phyloP scores from a whole-genome alignment of 495 filamentous ascomycete species.

The Umbilicaria muhlenbergii region DNA sequence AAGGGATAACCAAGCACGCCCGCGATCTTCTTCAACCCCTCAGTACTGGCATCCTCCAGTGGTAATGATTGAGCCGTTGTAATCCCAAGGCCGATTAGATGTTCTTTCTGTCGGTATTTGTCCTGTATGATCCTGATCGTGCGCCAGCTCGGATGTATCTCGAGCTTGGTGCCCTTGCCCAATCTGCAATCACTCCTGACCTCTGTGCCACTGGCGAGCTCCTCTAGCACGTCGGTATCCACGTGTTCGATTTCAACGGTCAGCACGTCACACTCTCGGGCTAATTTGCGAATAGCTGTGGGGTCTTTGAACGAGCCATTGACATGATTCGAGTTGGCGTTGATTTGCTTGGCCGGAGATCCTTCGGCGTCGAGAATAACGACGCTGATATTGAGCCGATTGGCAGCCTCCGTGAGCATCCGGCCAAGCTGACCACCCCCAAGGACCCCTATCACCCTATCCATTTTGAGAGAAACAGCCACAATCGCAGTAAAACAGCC shows the following conservation, averaged over 20 bases:
- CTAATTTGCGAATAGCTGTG: slow-evolving; percentile 59
- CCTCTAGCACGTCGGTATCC: slow-evolving; percentile 78
- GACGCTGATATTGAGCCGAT: slow-evolving; percentile 66
- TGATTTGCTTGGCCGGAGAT: slow-evolving; percentile 84
- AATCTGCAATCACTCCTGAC: slow-evolving; percentile 3
- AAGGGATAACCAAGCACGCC: slow-evolving; percentile 63
- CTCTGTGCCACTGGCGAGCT: slow-evolving; percentile 34
- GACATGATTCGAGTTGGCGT: slow-evolving; percentile 55
- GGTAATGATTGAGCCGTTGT: slow-evolving; percentile 54
- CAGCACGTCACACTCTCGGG: slow-evolving; percentile 62
- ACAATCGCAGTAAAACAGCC: too few species aligned
- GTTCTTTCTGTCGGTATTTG: slow-evolving; percentile 84
- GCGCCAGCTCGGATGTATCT: slow-evolving; percentile 58
- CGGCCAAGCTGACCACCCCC: slow-evolving; percentile 78
- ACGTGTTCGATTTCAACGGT: slow-evolving; percentile 99
- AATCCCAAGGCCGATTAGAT: slow-evolving; percentile 49
- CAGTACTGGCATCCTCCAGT: slow-evolving; percentile 33
- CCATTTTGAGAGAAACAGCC: slow-evolving; percentile 11
- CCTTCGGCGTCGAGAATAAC: slow-evolving; percentile 65
- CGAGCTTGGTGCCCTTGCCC: slow-evolving; percentile 35
- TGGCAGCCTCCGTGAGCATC: slow-evolving; percentile 90
- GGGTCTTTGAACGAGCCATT: slow-evolving; percentile 74
- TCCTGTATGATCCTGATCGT: slow-evolving; percentile 90
- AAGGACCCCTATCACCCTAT: slow-evolving; percentile 42
- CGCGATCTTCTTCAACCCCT: slow-evolving; percentile 48